A percentile compares a stretch with the other conserved stretches of the same genome.
These are phyloP conservation scores for Aurifilum marmelostoma DNA, from an alignment of 2,329 filamentous ascomycete species.

Conservation along the genomic window DNA sequence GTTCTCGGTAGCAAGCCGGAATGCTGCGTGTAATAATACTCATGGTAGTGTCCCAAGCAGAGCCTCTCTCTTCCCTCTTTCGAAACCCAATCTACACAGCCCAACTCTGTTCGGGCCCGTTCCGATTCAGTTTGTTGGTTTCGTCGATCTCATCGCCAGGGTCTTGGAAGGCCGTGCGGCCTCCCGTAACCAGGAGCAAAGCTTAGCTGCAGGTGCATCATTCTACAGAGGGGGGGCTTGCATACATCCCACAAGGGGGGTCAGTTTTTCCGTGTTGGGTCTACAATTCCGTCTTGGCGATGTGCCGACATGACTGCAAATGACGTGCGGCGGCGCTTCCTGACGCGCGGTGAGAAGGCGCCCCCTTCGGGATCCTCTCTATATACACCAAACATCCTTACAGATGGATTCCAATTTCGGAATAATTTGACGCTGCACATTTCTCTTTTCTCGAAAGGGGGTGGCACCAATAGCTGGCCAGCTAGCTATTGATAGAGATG, in stretches of 20 bases:
- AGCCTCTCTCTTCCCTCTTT: not conserved
- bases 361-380: not conserved
- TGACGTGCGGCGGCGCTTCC: not conserved
- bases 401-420: slow-evolving; percentile 1
- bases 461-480: not conserved
- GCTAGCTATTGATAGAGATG: too few species aligned
- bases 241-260: not conserved
- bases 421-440: not conserved
- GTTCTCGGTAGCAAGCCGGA: not conserved
- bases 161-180: not conserved
- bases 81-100: not conserved
- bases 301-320: not conserved
- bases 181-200: not conserved
- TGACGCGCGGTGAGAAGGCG: not conserved
- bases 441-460: not conserved
- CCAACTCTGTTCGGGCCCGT: not conserved
- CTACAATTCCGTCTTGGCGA: not conserved
- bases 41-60: too few species aligned
- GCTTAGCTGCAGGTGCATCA: not conserved
- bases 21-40: too few species aligned
- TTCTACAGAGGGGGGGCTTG: not conserved
- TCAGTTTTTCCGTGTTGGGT: not conserved
- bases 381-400: not conserved
- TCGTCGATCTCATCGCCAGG: not conserved
- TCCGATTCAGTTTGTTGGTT: not conserved